A percentile compares a stretch with the other conserved stretches of the same genome.
phyloP scores from a whole-genome alignment of 208 protist species.

The Crithidia bombi region DNA sequence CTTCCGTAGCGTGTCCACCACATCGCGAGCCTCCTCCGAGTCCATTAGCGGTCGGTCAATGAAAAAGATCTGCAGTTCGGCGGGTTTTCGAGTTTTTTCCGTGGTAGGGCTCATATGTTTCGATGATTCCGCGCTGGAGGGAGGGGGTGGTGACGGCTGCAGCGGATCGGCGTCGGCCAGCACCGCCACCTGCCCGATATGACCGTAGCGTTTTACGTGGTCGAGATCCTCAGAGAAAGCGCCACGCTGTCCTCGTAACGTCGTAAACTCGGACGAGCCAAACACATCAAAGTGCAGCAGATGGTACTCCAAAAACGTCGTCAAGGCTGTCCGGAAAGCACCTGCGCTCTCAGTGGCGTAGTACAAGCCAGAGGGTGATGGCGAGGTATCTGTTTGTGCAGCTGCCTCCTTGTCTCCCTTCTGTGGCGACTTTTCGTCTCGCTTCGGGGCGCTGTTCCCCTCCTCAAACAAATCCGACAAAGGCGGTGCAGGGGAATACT shows the following conservation, averaged over 20 bases:
- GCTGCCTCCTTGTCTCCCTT: neutral
- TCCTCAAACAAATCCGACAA: constrained; percentile 22
- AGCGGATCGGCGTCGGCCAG: constrained; percentile 50
- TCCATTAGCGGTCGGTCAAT: constrained; percentile 64
- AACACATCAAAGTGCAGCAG: constrained; percentile 60
- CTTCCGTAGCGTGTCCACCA: constrained; percentile 24
- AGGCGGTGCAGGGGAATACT: neutral
- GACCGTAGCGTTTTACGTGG: constrained; percentile 52
- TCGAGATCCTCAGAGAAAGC: constrained; percentile 65
- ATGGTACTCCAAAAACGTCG: constrained; percentile 67
- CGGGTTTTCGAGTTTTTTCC: constrained; percentile 19
- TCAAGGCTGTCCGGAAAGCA: constrained; percentile 31
- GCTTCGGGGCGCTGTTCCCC: neutral
- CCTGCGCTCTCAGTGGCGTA: constrained; percentile 19
- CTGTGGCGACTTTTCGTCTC: neutral
- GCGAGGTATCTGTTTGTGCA: neutral
- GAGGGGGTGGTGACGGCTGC: neutral
- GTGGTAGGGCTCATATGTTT: neutral
- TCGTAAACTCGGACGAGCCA: constrained; percentile 59
- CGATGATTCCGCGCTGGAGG: neutral
- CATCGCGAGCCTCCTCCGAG: constrained; percentile 12
- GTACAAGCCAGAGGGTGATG: constrained; percentile 1
- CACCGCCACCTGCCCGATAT: constrained; percentile 40
- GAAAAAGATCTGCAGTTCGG: constrained; percentile 61
- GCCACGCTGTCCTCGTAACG: constrained; percentile 61